Evolutionary conservation across 2,329 filamentous ascomycete genomes (phyloP).

Genomic region (Arthrobotrys sinensis): DNA sequence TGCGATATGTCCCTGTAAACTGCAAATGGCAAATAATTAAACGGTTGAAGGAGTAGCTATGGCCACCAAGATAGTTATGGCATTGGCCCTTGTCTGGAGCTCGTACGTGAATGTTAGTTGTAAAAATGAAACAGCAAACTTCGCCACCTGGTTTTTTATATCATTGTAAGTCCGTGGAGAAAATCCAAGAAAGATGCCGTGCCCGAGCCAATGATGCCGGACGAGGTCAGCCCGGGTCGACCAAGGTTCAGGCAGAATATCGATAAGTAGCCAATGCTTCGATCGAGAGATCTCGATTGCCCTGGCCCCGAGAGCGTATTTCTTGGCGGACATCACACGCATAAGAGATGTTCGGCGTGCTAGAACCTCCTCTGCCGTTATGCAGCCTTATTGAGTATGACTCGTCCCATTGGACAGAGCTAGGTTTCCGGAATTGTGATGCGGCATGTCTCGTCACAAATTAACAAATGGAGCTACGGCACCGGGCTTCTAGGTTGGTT

Average conservation of each 20-base stretch:
- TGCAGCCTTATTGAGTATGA: constrained; percentile 18
- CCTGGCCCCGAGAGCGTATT: constrained; percentile 4
- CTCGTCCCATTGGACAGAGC: background rate
- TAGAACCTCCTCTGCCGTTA: background rate
- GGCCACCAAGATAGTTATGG: constrained; percentile 17
- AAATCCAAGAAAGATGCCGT: background rate
- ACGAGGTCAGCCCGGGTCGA: background rate
- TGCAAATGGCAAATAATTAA: constrained; percentile 21
- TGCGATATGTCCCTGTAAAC: background rate
- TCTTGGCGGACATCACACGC: constrained; percentile 26
- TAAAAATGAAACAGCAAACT: background rate
- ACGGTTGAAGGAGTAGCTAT: constrained; percentile 10
- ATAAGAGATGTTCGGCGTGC: constrained; percentile 1
- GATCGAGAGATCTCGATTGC: constrained; percentile 38
- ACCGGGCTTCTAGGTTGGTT: background rate
- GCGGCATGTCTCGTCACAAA: constrained; percentile 10
- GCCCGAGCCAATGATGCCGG: constrained; percentile 11
- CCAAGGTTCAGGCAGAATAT: constrained; percentile 5
- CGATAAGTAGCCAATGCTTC: constrained; percentile 48
- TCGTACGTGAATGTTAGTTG: background rate
- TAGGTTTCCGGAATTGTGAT: background rate
- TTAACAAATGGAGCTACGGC: background rate
- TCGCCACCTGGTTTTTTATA: constrained; percentile 20
- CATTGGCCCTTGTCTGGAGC: background rate
- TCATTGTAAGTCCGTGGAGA: background rate